Evolutionary conservation across 257 asterid genomes (phyloP).

Genomic region (Nicotiana attenuata): DNA sequence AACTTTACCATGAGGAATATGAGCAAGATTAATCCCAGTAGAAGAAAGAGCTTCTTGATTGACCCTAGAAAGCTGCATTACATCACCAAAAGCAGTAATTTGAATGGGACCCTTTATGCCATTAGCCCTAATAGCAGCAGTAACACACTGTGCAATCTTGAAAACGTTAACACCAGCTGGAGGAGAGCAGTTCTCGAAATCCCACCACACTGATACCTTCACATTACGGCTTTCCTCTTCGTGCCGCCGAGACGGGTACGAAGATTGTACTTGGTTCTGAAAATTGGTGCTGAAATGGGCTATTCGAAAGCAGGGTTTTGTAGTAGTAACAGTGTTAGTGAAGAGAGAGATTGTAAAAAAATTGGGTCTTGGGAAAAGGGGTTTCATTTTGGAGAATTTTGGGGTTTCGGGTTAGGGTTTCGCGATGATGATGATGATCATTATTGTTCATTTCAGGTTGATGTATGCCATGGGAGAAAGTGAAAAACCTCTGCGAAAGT

Average conservation of each 20-base stretch:
- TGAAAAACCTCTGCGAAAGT: neutral
- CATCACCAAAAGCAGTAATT: conserved; percentile 92
- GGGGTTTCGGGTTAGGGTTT: neutral
- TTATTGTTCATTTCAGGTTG: neutral
- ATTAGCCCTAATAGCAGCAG: conserved; percentile 69
- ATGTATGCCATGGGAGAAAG: neutral
- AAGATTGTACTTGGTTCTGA: conserved; percentile 13
- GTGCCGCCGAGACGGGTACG: conserved; percentile 41
- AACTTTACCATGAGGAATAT: conserved; percentile 67
- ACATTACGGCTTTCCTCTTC: conserved; percentile 75
- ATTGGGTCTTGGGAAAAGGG: conserved; percentile 25
- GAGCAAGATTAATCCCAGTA: conserved; percentile 73
- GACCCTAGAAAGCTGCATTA: conserved; percentile 66
- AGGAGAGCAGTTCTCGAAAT: conserved; percentile 73
- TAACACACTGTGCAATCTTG: conserved; percentile 55
- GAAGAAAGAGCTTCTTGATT: conserved; percentile 82
- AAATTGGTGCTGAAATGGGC: conserved; percentile 26
- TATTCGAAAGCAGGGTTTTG: conserved; percentile 16
- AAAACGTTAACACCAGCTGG: conserved; percentile 55
- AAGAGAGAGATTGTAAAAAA: conserved; percentile 28
- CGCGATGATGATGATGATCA: neutral
- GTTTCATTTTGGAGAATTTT: conserved; percentile 29
- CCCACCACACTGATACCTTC: conserved; percentile 98
- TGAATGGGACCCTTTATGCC: conserved; percentile 83
- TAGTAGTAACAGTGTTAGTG: neutral